Conservation (phyloP, 2,329 filamentous ascomycete genomes). For the Volutella citrinella region DNA sequence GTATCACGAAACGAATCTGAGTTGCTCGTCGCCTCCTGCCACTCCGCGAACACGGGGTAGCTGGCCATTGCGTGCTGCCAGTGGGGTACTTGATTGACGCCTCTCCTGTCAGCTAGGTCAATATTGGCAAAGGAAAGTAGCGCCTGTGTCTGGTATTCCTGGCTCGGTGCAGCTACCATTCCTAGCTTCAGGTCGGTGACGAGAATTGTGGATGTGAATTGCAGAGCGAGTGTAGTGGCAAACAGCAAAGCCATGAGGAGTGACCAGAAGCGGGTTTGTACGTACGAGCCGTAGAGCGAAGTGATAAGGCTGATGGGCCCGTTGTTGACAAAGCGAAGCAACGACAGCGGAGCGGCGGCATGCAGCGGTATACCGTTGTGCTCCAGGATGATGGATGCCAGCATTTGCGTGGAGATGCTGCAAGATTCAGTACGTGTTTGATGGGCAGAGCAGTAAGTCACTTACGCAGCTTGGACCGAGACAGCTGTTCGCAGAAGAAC, state of each 20-base stretch:
- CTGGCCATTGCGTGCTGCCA: conserved; percentile 2
- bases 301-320: conserved; percentile 2
- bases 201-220: conserved; percentile 3
- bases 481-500: conserved; percentile 1
- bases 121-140: conserved; percentile 1
- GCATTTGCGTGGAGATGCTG: conserved; percentile 4
- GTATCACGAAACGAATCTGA: neutral
- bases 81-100: conserved; percentile 1
- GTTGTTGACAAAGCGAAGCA: conserved; percentile 3
- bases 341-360: neutral
- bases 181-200: conserved; percentile 3
- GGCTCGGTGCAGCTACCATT: neutral
- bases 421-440: neutral
- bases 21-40: neutral
- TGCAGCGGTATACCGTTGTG: neutral
- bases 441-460: neutral
- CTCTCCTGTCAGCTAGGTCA: conserved; percentile 1
- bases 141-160: neutral
- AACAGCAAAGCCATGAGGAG: neutral
- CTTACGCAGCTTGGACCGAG: conserved; percentile 1
- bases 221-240: neutral
- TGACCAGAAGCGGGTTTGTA: neutral
- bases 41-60: conserved; percentile 3
- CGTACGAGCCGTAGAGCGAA: neutral
- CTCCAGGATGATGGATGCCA: conserved; percentile 6